Evolutionary conservation across 768 basidiomycete species (phyloP), one percentile per base, ranked within the genome.

Genomic region (Hydnomerulius pinastri): DNA sequence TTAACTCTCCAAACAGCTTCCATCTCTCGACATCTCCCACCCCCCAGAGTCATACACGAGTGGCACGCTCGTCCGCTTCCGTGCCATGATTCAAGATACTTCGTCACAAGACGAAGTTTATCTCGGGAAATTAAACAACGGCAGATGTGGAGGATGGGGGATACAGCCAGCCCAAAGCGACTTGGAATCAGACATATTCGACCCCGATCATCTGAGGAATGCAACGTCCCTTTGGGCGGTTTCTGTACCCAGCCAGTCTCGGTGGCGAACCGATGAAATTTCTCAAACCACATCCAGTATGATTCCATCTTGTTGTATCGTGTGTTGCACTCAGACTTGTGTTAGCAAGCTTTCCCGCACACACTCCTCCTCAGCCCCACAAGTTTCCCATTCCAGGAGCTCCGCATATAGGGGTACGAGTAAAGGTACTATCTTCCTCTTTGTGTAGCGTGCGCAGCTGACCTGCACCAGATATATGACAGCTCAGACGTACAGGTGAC

Each of bases 21-120:
- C 87, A 0, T 55, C 69, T 6, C 74, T 90, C 28, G 71, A 76
- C 62, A 60, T 77, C 10, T 57, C 61, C 4, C 59, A 67, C 44
- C 79, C 85, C 10, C 82, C 83, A 30, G 72, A 77, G 23, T 69
- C 69, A 3, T 76, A 81, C 58, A 62, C 64, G 9, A 70, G 76
- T 51, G 72, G 82, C n/a, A 68, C 81, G 0, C 75, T 92, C 4
- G 86, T 92, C 3, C 74, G 78, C 17, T 91, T 92, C 65, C 77
- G 81, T 27, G 85, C 79, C 21, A 89, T 92, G 86, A 75, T 92
- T 25, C 91, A 93, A 64, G 90, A 92, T 61, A 90, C 88, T 2
- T 88, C 89, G 2, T 62, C 78, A 15, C 82, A 86, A 5, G 79
- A 81, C 0, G 87, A 91, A 62, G 73, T 93, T 54, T 92, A 92